Evolutionary conservation across 2,329 filamentous ascomycete species (phyloP), one percentile per base, ranked within the genome.

Genomic region (Dendryphion nanum): DNA sequence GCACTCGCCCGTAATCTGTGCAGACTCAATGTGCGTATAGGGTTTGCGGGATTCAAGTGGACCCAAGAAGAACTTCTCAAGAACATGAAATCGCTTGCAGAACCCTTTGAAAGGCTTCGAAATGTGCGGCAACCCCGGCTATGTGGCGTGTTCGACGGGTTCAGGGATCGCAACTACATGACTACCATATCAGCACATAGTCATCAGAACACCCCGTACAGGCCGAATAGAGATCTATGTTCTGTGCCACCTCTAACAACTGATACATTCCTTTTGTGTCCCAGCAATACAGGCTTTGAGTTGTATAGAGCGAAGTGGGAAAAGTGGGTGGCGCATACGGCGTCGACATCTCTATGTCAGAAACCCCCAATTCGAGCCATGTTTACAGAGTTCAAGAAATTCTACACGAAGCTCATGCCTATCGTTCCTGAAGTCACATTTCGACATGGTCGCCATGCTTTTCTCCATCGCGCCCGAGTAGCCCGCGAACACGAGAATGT

Each of bases 331-430:
- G 41, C 53, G 2, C 39, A 40, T 3, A n/a, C n/a, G n/a, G 35
- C 21, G 5, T 41, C 41, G 16, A 19, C 44, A 4, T 24, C 30
- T 1, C 24, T 55, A 7, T 36, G 47, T 0, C 55, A 56, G 14
- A 44, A 20, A 26, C 6, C 59, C 1, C 53, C 57, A 2, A 55
- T 65, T 30, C 45, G 47, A 4, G 34, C 35, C 15, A 61, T 65
- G 52, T 65, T 65, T 40, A 51, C 50, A 2, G 49, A 55, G n/a
- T 58, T 65, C 42, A 63, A 59, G 23, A 40, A 54, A 16, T 62
- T 62, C 33, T 60, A 63, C 32, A 49, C 41, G 7, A 49, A 54
- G 12, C 42, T 64, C 5, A 33, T 43, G 5, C 32, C 17, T 7
- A 33, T 53, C 6, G 39, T 58, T 1, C 50, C 50, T 0, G 45